Conservation (phyloP, 2,329 filamentous ascomycete species). For the Chaetomiaceae sp. region DNA sequence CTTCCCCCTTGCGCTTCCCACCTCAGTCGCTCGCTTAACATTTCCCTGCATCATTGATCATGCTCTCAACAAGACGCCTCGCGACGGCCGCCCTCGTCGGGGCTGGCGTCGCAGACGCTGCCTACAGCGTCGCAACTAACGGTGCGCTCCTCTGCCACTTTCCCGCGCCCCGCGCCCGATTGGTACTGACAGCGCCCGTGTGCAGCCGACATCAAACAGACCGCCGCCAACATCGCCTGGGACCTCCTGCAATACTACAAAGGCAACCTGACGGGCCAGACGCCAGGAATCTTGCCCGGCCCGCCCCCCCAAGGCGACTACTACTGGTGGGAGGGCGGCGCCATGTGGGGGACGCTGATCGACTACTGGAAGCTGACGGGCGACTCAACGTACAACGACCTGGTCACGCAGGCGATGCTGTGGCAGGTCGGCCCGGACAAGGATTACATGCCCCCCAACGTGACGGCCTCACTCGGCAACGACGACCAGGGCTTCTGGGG, state of each 20-base stretch:
- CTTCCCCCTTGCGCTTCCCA: constrained; percentile 7
- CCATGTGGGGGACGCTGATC: constrained; percentile 56
- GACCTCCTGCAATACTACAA: constrained; percentile 43
- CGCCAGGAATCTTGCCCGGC: constrained; percentile 43
- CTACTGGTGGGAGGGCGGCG: constrained; percentile 63
- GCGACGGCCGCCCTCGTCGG: constrained; percentile 15
- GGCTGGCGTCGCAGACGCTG: constrained; percentile 17
- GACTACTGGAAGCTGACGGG: constrained; percentile 61
- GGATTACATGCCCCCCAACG: constrained; percentile 52
- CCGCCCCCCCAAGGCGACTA: constrained; percentile 43
- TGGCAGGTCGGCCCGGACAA: constrained; percentile 47
- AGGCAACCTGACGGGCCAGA: constrained; percentile 39
- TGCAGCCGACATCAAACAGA: constrained; percentile 32
- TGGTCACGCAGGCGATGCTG: constrained; percentile 45
- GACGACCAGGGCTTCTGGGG: constrained; percentile 69
- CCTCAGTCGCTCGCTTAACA: constrained; percentile 20
- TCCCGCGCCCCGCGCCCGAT: not conserved
- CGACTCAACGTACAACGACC: constrained; percentile 51
- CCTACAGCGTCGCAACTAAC: constrained; percentile 20
- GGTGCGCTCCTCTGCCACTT: constrained; percentile 12
- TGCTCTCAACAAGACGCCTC: constrained; percentile 17
- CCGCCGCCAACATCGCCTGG: constrained; percentile 36
- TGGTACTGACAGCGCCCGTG: constrained; percentile 7
- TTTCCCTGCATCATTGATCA: constrained; percentile 6
- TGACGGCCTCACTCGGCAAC: constrained; percentile 51